Evolutionary conservation across 1,284 basidiomycete genomes (phyloP), one percentile per base, ranked within the genome.

Genomic region (Hymenochaete sp.): DNA sequence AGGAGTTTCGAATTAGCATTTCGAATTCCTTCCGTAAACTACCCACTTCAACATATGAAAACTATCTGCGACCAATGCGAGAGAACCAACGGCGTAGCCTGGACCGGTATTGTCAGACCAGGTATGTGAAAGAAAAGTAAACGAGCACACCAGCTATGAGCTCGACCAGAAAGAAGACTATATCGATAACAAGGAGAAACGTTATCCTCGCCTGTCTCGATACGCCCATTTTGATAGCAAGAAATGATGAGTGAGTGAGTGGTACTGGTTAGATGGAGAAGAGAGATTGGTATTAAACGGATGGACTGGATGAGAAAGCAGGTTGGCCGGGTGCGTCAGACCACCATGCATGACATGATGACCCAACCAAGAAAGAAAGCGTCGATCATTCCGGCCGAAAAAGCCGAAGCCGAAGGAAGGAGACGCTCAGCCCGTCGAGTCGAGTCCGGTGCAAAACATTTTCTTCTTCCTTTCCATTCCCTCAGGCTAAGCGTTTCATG

Each of bases 41-140:
- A 63, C 76, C 51, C 55, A 93, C 90, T 92, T 93, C 66, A 93
- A 80, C 93, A 98, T 98, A 69, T 98, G 95, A 67, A 98, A 98
- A 53, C 85, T 89, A 67, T 98, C 95, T 16, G 96, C 95, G 28
- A 98, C 83, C 47, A 98, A 81, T 2, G 93, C 93, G 1, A 97
- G 78, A 0, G 93, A 96, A 29, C 92, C 92, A 48, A 96, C 90
- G 11, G 86, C 79, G 79, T 95, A 95, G 37, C 93, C 93, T 82
- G 62, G 49, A 39, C 32, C 13, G 19, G 42, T n/a, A 19, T 26
- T n/a, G 19, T 35, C 5, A 35, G 21, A 19, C 21, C 14, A 35
- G 13, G 32, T n/a, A 35, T 5, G 26, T 38, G 49, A 41, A 22
- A 8, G n/a, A 45, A 36, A 18, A 3, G 10, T 3, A 21, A 16